Evolutionary conservation across 768 basidiomycete species (phyloP).

Genomic region (Leccinum imitatum): DNA sequence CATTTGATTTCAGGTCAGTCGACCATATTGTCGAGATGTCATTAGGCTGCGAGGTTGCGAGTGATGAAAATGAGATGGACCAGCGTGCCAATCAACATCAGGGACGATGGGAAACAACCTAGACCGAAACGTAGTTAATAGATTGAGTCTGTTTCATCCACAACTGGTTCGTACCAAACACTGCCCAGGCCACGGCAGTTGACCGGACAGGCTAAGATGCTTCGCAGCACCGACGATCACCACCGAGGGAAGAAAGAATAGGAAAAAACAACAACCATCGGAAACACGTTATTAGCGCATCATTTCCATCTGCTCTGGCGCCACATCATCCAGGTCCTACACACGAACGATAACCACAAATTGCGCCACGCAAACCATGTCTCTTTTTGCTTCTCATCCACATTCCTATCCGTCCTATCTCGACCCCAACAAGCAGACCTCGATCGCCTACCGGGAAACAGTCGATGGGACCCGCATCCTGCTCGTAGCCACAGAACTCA

Average conservation of each 20-base stretch:
- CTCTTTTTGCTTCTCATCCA: conserved; percentile 1
- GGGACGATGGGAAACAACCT: conserved; percentile 5
- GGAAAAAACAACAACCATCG: conserved; percentile 7
- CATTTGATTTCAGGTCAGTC: conserved; percentile 1
- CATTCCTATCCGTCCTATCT: conserved; percentile 1
- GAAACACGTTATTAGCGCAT: conserved; percentile 8
- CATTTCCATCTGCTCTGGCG: conserved; percentile 8
- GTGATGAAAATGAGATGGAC: background rate
- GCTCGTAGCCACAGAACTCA: conserved; percentile 27
- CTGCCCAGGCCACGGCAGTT: background rate
- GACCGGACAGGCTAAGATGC: background rate
- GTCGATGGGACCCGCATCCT: conserved; percentile 39
- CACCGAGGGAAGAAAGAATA: conserved; percentile 2
- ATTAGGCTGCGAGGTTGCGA: conserved; percentile 4
- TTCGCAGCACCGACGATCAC: background rate
- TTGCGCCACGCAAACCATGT: conserved; percentile 1
- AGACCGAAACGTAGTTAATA: conserved; percentile 4
- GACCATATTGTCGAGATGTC: conserved; percentile 1
- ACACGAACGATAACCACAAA: conserved; percentile 13
- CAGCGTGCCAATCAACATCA: background rate
- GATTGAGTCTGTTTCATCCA: background rate
- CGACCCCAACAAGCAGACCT: background rate
- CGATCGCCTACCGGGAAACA: conserved; percentile 14
- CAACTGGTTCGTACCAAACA: conserved; percentile 16
- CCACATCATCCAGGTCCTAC: conserved; percentile 8